Percentiles rank a stretch among this genome's conserved stretches.
Conservation (phyloP, 2,329 filamentous ascomycete genomes). For the Aspergillus sp. region DNA sequence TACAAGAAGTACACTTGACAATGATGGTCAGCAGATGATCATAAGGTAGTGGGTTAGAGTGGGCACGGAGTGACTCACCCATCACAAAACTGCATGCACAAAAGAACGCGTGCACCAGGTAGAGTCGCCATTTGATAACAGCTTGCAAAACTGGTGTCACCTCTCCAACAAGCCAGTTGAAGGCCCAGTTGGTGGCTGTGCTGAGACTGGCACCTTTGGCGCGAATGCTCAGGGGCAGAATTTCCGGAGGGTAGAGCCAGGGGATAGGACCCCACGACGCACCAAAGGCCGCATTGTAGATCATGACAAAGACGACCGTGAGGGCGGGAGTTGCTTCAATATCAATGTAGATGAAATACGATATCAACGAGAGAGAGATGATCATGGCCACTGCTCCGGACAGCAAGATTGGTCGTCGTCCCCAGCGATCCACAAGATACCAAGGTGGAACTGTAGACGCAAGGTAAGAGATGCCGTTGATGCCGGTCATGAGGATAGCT, state of each 20-base stretch:
- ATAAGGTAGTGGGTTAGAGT: background rate
- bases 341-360: constrained; percentile 92
- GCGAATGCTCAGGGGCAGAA: constrained; percentile 91
- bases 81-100: constrained; percentile 93
- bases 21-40: constrained; percentile 13
- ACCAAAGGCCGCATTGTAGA: constrained; percentile 96
- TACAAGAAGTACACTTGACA: constrained; percentile 89
- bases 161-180: constrained; percentile 96
- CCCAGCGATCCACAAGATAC: constrained; percentile 94
- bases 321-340: constrained; percentile 71
- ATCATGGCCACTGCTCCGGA: constrained; percentile 89
- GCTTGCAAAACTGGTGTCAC: constrained; percentile 93
- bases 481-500: constrained; percentile 94
- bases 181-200: constrained; percentile 96
- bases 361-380: constrained; percentile 81
- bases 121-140: constrained; percentile 88
- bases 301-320: constrained; percentile 94
- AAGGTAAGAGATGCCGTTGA: constrained; percentile 90
- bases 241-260: constrained; percentile 98
- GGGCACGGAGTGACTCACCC: constrained; percentile 60
- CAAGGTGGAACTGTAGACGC: constrained; percentile 91
- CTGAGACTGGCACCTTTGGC: constrained; percentile 96
- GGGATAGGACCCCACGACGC: constrained; percentile 98
- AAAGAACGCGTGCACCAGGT: constrained; percentile 94
- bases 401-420: constrained; percentile 82